phyloP scores from a whole-genome alignment of 164 flowering plant genomes.

The Cinnamomum chago region DNA sequence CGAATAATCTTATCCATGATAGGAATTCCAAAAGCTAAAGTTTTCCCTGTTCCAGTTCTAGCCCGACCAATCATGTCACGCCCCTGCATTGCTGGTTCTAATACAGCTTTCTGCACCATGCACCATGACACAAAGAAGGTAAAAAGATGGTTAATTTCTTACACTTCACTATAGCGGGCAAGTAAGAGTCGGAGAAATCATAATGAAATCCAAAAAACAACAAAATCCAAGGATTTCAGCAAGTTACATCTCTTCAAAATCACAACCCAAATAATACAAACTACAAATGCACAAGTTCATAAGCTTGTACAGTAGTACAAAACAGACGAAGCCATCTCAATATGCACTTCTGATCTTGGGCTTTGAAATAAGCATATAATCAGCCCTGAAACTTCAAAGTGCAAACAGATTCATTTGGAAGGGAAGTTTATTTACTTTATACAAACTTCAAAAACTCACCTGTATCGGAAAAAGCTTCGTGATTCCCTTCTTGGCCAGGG shows the following conservation, averaged over 20 bases:
- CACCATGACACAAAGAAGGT: background rate
- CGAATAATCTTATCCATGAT: slow-evolving; percentile 75
- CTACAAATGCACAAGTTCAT: background rate
- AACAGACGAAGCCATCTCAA: too few relatives aligned
- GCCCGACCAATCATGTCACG: slow-evolving; percentile 94
- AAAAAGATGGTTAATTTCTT: background rate
- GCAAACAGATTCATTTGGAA: too few relatives aligned
- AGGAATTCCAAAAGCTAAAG: slow-evolving; percentile 96
- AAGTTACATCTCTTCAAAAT: background rate
- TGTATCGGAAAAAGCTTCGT: slow-evolving; percentile 80
- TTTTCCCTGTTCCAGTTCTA: slow-evolving; percentile 94
- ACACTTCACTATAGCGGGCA: background rate
- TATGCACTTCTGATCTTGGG: too few relatives aligned
- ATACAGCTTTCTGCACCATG: slow-evolving; percentile 66
- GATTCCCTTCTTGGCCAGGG: slow-evolving; percentile 61
- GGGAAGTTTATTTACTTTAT: too few relatives aligned
- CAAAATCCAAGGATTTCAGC: background rate
- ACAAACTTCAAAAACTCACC: slow-evolving; percentile 27
- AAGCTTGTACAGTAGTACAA: background rate
- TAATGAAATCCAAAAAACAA: too few relatives aligned
- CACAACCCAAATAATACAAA: background rate
- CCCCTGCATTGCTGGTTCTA: slow-evolving; percentile 98
- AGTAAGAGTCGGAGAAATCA: too few relatives aligned
- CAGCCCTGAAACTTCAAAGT: too few relatives aligned
- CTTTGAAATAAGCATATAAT: too few relatives aligned